Conservation (phyloP, 495 filamentous ascomycete genomes). For the Penicillium nucicola region DNA sequence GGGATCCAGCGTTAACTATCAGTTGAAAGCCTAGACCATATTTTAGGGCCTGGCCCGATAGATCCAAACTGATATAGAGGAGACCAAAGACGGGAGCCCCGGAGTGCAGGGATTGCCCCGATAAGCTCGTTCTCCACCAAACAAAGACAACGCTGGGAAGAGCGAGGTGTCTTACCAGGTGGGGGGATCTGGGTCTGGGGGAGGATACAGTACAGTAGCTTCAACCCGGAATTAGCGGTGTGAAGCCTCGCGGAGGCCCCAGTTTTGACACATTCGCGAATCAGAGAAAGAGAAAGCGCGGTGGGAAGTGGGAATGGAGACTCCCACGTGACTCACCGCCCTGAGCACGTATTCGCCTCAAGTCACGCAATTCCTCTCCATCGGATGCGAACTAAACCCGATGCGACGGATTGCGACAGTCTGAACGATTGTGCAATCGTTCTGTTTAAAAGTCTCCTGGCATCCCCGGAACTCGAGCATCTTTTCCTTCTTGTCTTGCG, state of each 20-base stretch:
- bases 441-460: neutral
- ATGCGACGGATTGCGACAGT: neutral
- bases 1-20: too few relatives aligned
- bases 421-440: slow-evolving; percentile 6
- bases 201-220: neutral
- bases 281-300: neutral
- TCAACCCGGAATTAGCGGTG: too few relatives aligned
- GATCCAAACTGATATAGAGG: too few relatives aligned
- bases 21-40: too few relatives aligned
- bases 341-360: neutral
- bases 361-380: neutral
- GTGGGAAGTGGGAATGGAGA: too few relatives aligned
- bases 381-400: neutral
- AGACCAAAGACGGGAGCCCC: too few relatives aligned
- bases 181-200: neutral
- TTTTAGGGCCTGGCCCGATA: too few relatives aligned
- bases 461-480: neutral
- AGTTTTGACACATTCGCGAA: neutral
- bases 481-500: too few relatives aligned
- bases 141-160: neutral
- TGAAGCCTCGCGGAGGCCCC: neutral
- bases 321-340: slow-evolving; percentile 6
- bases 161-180: neutral
- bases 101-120: too few relatives aligned
- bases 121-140: too few relatives aligned